Percentiles rank a stretch among this genome's conserved stretches.
phyloP scores from a whole-genome alignment of 1,139 yeast genomes.

The Protomyces inundatus region DNA sequence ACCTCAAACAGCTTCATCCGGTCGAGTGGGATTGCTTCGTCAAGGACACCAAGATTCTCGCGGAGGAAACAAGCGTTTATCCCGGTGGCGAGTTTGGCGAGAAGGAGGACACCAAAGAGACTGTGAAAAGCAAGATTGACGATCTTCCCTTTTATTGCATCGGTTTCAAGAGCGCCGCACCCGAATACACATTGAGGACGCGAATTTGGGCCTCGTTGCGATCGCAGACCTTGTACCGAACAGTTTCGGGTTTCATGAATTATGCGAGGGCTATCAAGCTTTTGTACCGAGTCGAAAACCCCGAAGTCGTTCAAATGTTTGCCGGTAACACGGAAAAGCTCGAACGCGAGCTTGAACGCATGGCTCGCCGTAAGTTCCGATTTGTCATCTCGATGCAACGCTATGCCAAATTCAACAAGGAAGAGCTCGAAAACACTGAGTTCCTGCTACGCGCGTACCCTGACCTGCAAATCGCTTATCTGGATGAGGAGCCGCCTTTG shows the following conservation, averaged over 20 bases:
- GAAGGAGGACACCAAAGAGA: constrained; percentile 64
- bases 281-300: constrained; percentile 96
- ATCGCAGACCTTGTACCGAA: constrained; percentile 96
- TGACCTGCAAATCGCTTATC: constrained; percentile 94
- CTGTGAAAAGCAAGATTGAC: constrained; percentile 82
- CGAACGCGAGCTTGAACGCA: constrained; percentile 93
- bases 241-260: constrained; percentile 98
- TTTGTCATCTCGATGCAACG: constrained; percentile 98
- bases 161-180: constrained; percentile 99
- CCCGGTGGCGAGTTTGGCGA: constrained; percentile 41
- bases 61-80: constrained; percentile 91
- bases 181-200: constrained; percentile 95
- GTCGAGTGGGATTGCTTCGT: constrained; percentile 99
- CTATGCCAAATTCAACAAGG: constrained; percentile 92
- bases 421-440: constrained; percentile 96
- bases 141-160: constrained; percentile 97
- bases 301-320: constrained; percentile 95
- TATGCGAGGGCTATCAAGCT: constrained; percentile 96
- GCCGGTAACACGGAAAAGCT: constrained; percentile 96
- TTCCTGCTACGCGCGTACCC: constrained; percentile 97
- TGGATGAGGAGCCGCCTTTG: constrained; percentile 87
- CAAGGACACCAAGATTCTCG: constrained; percentile 94
- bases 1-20: constrained; percentile 94
- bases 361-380: constrained; percentile 99
- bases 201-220: constrained; percentile 99